Evolutionary conservation across 2,329 filamentous ascomycete genomes (phyloP), one percentile per base, ranked within the genome.

Genomic region (Aspergillus hiratsukae): DNA sequence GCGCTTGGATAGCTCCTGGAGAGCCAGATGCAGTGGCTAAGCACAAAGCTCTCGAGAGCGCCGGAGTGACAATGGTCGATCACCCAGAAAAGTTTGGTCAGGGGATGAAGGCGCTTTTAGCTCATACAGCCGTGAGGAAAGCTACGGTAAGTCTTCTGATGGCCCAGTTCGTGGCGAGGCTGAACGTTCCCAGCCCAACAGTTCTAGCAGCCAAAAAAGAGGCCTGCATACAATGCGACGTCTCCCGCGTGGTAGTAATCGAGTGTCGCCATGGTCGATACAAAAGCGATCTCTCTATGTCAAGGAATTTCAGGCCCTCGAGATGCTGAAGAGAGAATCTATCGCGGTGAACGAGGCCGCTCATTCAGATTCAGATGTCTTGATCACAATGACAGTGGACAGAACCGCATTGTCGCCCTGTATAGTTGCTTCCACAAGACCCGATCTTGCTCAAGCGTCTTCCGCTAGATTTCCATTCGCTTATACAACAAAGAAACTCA

Each of bases 1-100:
- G 89, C 46, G 89, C 89, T 14, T 90, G 89, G 78, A 78, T 80
- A 53, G 80, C 85, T 1, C 80, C 84, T 6, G 87, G 86, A 21
- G 88, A 92, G 67, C 82, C 85, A 3, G 80, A 80, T 58, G 83
- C 86, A 0, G 74, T 78, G 41, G 78, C 80, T n/a, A 93, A 93
- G 72, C 83, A 87, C 58, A 80, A 79, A 45, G 81, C 84, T 1
- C 78, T 93, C n/a, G 76, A 85, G 67, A 76, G 80, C 54, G 88
- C 82, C 11, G 88, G 88, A 2, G 87, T 83, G 0, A 83, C 81
- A 0, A 84, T 92, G 72, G 85, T 91, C 3, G 84, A 89, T 58
- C 89, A 92, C 66, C 89, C 89, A 0, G 86, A 88, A 50, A 86
- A 88, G 59, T 88, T 93, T 59, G 89, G 89, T 0, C 76, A 80